A percentile compares a stretch with the other conserved stretches of the same genome.
Evolutionary conservation across 176 grass and related monocot species (phyloP).

Genomic region (Elaeis guineensis): DNA sequence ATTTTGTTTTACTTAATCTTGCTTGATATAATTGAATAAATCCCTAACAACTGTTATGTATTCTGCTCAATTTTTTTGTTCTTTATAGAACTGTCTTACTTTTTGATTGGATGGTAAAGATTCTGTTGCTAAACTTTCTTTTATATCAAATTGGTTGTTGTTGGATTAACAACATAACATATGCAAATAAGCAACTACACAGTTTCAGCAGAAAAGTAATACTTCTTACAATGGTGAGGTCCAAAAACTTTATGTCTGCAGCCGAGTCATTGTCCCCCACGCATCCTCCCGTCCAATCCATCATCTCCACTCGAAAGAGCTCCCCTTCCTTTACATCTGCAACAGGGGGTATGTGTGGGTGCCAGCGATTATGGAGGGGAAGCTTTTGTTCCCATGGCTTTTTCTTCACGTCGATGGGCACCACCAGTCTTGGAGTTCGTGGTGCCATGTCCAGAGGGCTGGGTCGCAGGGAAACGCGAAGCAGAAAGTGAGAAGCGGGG

Average conservation of each 20-base stretch:
- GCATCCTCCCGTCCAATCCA: constrained; percentile 61
- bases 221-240: constrained; percentile 49
- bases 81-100: no score
- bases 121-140: no score
- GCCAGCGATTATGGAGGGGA: constrained; percentile 83
- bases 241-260: constrained; percentile 68
- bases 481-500: not conserved
- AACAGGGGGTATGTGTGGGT: constrained; percentile 68
- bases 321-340: constrained; percentile 76
- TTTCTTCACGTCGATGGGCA: constrained; percentile 78
- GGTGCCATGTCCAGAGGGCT: constrained; percentile 41
- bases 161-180: not conserved
- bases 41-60: no score
- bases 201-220: constrained; percentile 2
- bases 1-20: no score
- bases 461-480: no score
- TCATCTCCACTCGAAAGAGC: constrained; percentile 78
- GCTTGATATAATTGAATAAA: no score
- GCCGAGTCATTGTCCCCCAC: constrained; percentile 62
- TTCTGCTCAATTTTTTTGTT: no score
- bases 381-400: constrained; percentile 72
- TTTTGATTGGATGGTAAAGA: no score
- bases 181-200: not conserved
- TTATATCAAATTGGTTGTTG: no score
- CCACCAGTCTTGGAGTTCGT: constrained; percentile 58